Evolutionary conservation across 371 early-diverging fungal species (phyloP).

Genomic region (Mucor saturninus): DNA sequence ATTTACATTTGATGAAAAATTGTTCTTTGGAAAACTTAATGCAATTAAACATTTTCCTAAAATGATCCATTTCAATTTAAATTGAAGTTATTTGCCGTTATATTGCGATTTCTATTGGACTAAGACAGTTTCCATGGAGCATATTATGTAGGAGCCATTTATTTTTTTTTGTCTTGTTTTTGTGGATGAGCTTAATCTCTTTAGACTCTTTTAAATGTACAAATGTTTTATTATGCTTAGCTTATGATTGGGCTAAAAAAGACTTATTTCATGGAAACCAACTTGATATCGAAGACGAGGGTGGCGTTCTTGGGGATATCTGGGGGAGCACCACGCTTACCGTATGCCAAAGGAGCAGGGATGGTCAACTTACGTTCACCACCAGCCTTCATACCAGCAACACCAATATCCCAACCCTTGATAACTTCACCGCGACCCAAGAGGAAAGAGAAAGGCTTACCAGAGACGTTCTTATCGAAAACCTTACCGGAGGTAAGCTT

Average conservation of each 20-base stretch:
- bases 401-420: conserved; percentile 92
- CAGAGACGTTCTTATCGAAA: conserved; percentile 91
- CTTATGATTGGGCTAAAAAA: neutral
- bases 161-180: no score
- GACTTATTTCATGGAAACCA: conserved; percentile 34
- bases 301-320: conserved; percentile 89
- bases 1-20: no score
- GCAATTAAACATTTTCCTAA: no score
- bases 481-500: conserved; percentile 89
- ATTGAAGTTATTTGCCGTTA: no score
- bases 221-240: no score
- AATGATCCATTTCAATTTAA: no score
- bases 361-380: conserved; percentile 91
- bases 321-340: conserved; percentile 84
- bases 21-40: no score
- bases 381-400: conserved; percentile 90
- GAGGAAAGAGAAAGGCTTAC: conserved; percentile 88
- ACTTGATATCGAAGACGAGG: conserved; percentile 80
- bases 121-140: no score
- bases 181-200: no score
- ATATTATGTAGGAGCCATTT: no score
- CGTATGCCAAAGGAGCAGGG: conserved; percentile 88
- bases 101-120: no score
- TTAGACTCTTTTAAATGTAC: no score
- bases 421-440: conserved; percentile 94